These are phyloP conservation scores for Plicaturopsis crispa DNA, from an alignment of 768 basidiomycete genomes.

Conservation along the genomic window DNA sequence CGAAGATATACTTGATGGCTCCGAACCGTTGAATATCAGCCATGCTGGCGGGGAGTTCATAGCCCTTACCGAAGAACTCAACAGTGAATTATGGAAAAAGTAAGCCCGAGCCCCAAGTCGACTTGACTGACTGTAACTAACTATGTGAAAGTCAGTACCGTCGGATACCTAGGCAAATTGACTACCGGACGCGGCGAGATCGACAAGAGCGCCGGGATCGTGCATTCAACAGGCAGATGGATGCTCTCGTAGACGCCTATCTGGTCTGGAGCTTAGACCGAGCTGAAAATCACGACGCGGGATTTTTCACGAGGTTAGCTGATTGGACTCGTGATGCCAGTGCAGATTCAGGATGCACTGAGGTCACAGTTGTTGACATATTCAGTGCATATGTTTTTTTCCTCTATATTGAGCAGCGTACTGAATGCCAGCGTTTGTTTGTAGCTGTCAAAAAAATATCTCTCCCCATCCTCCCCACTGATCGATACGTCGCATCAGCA, in stretches of 20 bases:
- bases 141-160: neutral
- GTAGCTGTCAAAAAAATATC: conserved; percentile 1
- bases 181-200: neutral
- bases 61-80: conserved; percentile 1
- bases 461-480: neutral
- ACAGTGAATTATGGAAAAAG: conserved; percentile 3
- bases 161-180: neutral
- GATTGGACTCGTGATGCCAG: too few species aligned
- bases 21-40: neutral
- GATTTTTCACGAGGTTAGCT: too few species aligned
- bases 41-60: conserved; percentile 6
- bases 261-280: conserved; percentile 4
- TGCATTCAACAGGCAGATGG: conserved; percentile 2
- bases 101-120: too few species aligned
- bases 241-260: conserved; percentile 1
- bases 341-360: neutral
- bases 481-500: conserved; percentile 1
- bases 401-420: neutral
- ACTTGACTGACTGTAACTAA: too few species aligned
- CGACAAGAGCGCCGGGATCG: neutral
- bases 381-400: conserved; percentile 1
- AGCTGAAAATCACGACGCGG: neutral
- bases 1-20: conserved; percentile 1
- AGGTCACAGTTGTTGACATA: conserved; percentile 1
- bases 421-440: neutral